Evolutionary conservation across 495 filamentous ascomycete genomes (phyloP).

Genomic region (Haplographium delicatum): DNA sequence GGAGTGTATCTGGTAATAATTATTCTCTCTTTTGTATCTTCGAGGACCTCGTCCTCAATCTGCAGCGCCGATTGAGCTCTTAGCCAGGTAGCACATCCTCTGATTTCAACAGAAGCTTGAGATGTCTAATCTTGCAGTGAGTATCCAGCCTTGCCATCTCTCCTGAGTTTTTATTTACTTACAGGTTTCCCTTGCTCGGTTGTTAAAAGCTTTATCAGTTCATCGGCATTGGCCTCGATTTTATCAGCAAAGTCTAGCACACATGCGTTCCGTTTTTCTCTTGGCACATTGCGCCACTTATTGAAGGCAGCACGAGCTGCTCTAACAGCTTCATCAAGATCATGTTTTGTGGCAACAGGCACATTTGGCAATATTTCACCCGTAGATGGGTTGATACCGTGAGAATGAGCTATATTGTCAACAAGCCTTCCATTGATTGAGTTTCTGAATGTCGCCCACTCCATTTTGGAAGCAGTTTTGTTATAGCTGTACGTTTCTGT

Average conservation of each 20-base stretch:
- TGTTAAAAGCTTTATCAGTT: constrained; percentile 43
- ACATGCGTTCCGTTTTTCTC: constrained; percentile 42
- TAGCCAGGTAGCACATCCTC: too few species aligned
- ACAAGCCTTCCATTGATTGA: constrained; percentile 41
- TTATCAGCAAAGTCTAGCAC: constrained; percentile 43
- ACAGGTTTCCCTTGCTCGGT: constrained; percentile 54
- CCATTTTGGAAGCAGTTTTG: too few species aligned
- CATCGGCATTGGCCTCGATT: constrained; percentile 36
- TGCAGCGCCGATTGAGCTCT: too few species aligned
- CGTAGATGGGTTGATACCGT: constrained; percentile 46
- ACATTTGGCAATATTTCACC: constrained; percentile 36
- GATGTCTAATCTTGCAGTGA: too few species aligned
- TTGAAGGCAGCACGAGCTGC: constrained; percentile 45
- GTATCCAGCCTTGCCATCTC: too few species aligned
- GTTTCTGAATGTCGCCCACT: constrained; percentile 36
- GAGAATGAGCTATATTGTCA: constrained; percentile 26
- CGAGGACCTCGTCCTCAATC: too few species aligned
- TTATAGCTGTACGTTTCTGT: too few species aligned
- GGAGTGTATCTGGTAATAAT: constrained; percentile 33
- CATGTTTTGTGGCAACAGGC: constrained; percentile 43
- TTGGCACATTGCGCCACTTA: constrained; percentile 37
- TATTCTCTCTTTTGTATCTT: too few species aligned
- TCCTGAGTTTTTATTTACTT: too few species aligned
- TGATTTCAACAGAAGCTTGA: too few species aligned
- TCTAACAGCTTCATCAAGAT: constrained; percentile 48